Conservation (phyloP, 164 flowering plant genomes). For the Annona cherimola region DNA sequence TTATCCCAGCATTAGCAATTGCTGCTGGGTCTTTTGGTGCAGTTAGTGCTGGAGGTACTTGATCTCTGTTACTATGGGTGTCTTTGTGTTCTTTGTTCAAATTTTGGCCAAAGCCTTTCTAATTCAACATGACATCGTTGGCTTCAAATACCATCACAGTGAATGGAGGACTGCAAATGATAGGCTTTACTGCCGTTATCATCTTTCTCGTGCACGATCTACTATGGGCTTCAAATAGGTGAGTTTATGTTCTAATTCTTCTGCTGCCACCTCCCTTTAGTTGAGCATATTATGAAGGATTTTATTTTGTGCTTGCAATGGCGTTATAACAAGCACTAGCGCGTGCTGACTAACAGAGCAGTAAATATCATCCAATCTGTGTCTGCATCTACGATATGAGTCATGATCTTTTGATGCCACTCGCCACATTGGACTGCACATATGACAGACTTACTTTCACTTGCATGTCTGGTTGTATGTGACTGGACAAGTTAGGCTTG, state of each 20-base stretch:
- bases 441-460: not conserved
- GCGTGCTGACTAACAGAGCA: not conserved
- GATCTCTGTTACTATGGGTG: not conserved
- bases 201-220: constrained; percentile 16
- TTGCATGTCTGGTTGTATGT: not conserved
- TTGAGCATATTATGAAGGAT: not conserved
- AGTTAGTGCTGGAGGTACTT: constrained; percentile 11
- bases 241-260: not conserved
- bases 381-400: not conserved
- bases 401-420: not conserved
- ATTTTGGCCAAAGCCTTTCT: not conserved
- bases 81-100: not conserved
- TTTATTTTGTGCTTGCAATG: not conserved
- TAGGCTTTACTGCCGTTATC: constrained; percentile 11
- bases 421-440: not conserved
- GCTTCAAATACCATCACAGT: constrained; percentile 4
- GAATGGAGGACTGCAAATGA: constrained; percentile 15
- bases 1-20: constrained; percentile 12
- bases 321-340: not conserved
- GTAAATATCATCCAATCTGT: not conserved
- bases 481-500: not conserved
- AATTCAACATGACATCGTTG: not conserved
- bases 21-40: constrained; percentile 9
- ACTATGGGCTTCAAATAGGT: constrained; percentile 17
- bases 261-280: not conserved